phyloP scores from a whole-genome alignment of 176 grass and related monocot genomes.

The Triticum dicoccoides region DNA sequence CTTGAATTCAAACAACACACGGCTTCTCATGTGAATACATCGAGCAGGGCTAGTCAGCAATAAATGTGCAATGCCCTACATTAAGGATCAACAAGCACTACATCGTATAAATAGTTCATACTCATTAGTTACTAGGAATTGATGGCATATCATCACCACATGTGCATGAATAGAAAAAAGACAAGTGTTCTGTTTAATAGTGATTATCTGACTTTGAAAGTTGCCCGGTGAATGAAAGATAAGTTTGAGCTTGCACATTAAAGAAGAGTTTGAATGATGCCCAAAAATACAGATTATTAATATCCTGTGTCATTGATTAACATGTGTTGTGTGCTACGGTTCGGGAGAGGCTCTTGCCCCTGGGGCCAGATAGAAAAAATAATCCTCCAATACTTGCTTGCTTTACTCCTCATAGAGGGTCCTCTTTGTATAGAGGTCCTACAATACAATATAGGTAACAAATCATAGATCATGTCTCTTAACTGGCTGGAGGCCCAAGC shows the following conservation, averaged over 20 bases:
- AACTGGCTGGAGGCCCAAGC: neutral
- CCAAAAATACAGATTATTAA: neutral
- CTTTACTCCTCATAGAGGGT: neutral
- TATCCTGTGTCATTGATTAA: neutral
- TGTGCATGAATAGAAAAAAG: neutral
- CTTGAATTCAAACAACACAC: slow-evolving; percentile 23
- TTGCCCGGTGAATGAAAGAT: neutral
- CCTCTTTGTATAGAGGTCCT: neutral
- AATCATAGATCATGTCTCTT: neutral
- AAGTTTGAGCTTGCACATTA: neutral
- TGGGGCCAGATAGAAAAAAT: neutral
- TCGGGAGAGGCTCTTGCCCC: neutral
- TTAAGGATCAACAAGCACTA: neutral
- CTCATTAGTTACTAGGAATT: neutral
- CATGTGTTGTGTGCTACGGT: neutral
- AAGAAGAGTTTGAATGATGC: neutral
- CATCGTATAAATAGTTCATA: neutral
- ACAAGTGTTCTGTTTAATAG: neutral
- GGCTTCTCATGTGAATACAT: slow-evolving; percentile 12
- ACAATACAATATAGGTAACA: neutral
- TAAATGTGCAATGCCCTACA: slow-evolving; percentile 14
- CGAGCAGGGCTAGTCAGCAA: slow-evolving; percentile 13
- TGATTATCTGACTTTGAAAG: neutral
- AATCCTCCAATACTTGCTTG: neutral
- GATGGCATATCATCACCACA: neutral